These are phyloP conservation scores for Hymenotorrendiella dingleyae DNA, from an alignment of 2,329 filamentous ascomycete genomes.

Conservation along the genomic window DNA sequence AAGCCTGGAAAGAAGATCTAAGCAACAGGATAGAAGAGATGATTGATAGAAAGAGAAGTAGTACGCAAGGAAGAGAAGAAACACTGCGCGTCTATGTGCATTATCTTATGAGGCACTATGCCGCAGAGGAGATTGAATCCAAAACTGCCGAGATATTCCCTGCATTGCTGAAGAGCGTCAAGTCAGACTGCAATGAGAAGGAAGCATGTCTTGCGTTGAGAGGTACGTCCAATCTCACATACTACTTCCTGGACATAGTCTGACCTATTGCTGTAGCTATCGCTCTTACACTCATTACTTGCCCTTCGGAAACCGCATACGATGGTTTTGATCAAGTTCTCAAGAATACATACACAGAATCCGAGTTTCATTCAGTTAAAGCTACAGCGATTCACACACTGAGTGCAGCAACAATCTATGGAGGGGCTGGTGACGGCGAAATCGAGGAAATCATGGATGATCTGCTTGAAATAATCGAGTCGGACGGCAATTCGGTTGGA, in stretches of 20 bases:
- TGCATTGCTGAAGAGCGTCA: slow-evolving; percentile 58
- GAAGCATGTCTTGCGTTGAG: slow-evolving; percentile 60
- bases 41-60: slow-evolving; percentile 62
- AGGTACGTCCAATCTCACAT: slow-evolving; percentile 31
- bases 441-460: slow-evolving; percentile 59
- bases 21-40: slow-evolving; percentile 56
- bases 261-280: slow-evolving; percentile 39
- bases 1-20: slow-evolving; percentile 53
- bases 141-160: slow-evolving; percentile 50
- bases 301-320: slow-evolving; percentile 54
- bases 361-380: slow-evolving; percentile 51
- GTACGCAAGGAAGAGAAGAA: slow-evolving; percentile 55
- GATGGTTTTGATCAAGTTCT: slow-evolving; percentile 49
- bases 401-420: slow-evolving; percentile 56
- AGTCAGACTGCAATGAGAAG: slow-evolving; percentile 53
- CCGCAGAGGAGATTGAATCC: slow-evolving; percentile 50
- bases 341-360: slow-evolving; percentile 54
- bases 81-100: slow-evolving; percentile 51
- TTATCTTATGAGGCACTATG: slow-evolving; percentile 56
- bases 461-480: slow-evolving; percentile 61
- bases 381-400: slow-evolving; percentile 62
- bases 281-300: slow-evolving; percentile 56
- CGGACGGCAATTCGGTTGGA: slow-evolving; percentile 58
- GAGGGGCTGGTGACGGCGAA: slow-evolving; percentile 57
- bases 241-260: background rate